These are phyloP conservation scores for Heteromeles arbutifolia DNA, from an alignment of 306 rosid genomes.

Conservation along the genomic window DNA sequence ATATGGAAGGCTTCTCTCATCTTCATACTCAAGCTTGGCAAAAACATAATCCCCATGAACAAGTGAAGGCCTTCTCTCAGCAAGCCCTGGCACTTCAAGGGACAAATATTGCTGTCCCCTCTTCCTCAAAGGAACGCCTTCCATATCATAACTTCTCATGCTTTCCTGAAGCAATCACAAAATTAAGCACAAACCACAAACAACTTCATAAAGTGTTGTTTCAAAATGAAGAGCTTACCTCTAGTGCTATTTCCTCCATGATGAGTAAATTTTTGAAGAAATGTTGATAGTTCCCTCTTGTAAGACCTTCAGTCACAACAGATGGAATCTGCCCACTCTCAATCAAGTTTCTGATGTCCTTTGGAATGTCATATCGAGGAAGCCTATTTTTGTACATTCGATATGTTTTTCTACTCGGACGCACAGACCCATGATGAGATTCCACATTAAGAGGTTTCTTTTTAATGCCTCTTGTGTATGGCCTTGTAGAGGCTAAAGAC, in stretches of 20 bases:
- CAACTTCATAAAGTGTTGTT: not conserved
- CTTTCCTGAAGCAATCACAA: slow-evolving; percentile 51
- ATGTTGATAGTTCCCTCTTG: slow-evolving; percentile 30
- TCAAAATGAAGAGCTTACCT: slow-evolving; percentile 42
- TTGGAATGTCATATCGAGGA: slow-evolving; percentile 63
- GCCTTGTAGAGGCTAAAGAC: slow-evolving; percentile 53
- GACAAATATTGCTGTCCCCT: slow-evolving; percentile 41
- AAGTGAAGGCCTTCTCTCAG: slow-evolving; percentile 91
- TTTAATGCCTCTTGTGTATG: slow-evolving; percentile 48
- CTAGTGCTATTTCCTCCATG: slow-evolving; percentile 86
- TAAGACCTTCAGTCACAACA: slow-evolving; percentile 53
- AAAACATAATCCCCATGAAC: slow-evolving; percentile 70
- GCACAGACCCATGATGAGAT: slow-evolving; percentile 30
- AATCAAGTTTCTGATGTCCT: slow-evolving; percentile 41
- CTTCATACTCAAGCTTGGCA: slow-evolving; percentile 40
- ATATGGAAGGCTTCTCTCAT: slow-evolving; percentile 21
- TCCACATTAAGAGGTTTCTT: slow-evolving; percentile 47
- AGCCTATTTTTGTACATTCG: slow-evolving; percentile 44
- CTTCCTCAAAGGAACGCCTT: slow-evolving; percentile 45
- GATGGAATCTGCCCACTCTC: slow-evolving; percentile 47
- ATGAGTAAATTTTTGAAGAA: slow-evolving; percentile 57
- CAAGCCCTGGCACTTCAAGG: slow-evolving; percentile 88
- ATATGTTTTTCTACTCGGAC: slow-evolving; percentile 29
- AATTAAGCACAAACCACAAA: slow-evolving; percentile 19
- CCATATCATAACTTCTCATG: slow-evolving; percentile 77